phyloP scores from a whole-genome alignment of 1,284 basidiomycete species.

The Trametes versicolor region DNA sequence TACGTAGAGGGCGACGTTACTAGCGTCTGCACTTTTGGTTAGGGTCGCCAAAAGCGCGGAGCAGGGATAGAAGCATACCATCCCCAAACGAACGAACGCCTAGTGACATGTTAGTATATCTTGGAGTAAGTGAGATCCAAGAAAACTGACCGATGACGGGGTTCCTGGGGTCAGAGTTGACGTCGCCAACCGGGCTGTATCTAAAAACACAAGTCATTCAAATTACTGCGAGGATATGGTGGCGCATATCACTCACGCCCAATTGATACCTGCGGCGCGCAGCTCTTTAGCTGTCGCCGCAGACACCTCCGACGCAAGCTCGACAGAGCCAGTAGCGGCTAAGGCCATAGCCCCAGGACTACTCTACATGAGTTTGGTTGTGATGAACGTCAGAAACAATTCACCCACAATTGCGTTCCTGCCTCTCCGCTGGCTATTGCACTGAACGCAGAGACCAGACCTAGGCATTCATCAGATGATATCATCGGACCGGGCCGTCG shows the following conservation, averaged over 20 bases:
- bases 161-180: constrained; percentile 72
- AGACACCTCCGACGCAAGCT: constrained; percentile 58
- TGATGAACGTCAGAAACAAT: neutral
- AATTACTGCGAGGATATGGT: neutral
- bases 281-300: constrained; percentile 64
- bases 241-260: constrained; percentile 56
- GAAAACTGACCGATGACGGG: constrained; percentile 70
- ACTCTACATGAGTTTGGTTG: constrained; percentile 2
- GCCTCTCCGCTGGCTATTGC: constrained; percentile 57
- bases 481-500: neutral
- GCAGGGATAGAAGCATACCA: constrained; percentile 46
- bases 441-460: constrained; percentile 73
- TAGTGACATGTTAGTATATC: constrained; percentile 37
- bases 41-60: neutral
- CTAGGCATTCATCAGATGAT: constrained; percentile 45
- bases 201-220: constrained; percentile 13
- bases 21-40: constrained; percentile 53
- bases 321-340: constrained; percentile 60
- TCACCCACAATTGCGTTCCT: constrained; percentile 71
- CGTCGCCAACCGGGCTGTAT: constrained; percentile 69
- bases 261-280: constrained; percentile 70
- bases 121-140: neutral
- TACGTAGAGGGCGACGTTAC: constrained; percentile 58
- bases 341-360: constrained; percentile 81
- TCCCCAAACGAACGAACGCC: constrained; percentile 78